Percentiles rank a stretch among this genome's conserved stretches.
Conservation (phyloP, 257 asterid genomes). For the Paraleonurus japonicus region DNA sequence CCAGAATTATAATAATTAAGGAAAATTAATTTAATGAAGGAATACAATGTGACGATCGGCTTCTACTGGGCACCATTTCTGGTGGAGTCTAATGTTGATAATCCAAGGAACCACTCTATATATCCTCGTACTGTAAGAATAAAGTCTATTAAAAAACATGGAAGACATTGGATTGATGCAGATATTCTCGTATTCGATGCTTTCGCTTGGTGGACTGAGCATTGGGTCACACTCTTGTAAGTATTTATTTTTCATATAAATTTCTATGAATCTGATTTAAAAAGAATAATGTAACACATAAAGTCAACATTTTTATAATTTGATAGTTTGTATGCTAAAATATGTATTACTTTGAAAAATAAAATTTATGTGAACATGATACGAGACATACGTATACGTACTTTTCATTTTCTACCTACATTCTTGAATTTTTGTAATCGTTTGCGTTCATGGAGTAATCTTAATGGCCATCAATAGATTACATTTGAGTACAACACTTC, state of each 20-base stretch:
- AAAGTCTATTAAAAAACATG: conserved; percentile 49
- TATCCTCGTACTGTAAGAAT: conserved; percentile 33
- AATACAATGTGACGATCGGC: conserved; percentile 59
- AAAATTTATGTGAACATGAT: no score
- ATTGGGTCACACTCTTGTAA: conserved; percentile 43
- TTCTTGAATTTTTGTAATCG: not conserved
- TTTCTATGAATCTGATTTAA: no score
- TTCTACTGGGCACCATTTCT: conserved; percentile 84
- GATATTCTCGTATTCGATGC: conserved; percentile 57
- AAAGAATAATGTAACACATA: no score
- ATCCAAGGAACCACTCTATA: conserved; percentile 26
- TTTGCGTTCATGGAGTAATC: no score
- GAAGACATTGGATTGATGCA: conserved; percentile 54
- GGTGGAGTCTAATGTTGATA: conserved; percentile 63
- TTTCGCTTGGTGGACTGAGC: conserved; percentile 56
- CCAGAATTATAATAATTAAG: no score
- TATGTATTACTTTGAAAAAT: no score
- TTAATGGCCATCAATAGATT: no score
- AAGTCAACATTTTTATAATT: no score
- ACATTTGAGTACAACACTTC: not conserved
- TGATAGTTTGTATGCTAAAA: not conserved
- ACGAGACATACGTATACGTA: no score
- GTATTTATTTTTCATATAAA: conserved; percentile 6
- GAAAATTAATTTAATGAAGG: conserved; percentile 37
- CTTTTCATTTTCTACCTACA: not conserved